phyloP scores from a whole-genome alignment of 1,284 basidiomycete genomes.

The Crocinoboletus sp. region DNA sequence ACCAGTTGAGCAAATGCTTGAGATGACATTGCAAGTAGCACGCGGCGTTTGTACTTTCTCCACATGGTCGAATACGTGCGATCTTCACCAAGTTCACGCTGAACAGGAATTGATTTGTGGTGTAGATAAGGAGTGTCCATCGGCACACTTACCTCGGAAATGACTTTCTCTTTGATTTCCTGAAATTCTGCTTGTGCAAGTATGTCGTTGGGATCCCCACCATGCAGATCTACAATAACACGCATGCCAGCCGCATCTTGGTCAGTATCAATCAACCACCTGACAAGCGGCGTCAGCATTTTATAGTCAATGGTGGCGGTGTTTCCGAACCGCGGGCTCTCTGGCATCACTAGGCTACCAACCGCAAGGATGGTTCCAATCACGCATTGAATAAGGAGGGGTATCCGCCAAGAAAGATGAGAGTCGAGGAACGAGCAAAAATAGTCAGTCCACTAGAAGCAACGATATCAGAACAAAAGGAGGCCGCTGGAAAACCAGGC shows the following conservation, averaged over 20 bases:
- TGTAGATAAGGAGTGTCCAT: background rate
- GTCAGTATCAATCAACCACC: slow-evolving; percentile 92
- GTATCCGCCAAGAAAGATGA: slow-evolving; percentile 80
- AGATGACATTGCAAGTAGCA: slow-evolving; percentile 95
- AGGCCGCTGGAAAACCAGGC: slow-evolving; percentile 28
- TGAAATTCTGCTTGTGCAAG: slow-evolving; percentile 82
- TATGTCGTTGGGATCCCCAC: slow-evolving; percentile 71
- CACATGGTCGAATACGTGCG: slow-evolving; percentile 86
- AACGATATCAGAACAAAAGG: background rate
- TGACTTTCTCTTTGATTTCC: slow-evolving; percentile 90
- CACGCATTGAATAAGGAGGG: slow-evolving; percentile 83
- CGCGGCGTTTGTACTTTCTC: slow-evolving; percentile 83
- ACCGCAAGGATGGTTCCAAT: slow-evolving; percentile 82
- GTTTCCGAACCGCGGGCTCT: slow-evolving; percentile 73
- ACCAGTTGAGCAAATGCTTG: slow-evolving; percentile 95
- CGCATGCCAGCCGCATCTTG: slow-evolving; percentile 82
- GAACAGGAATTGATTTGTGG: slow-evolving; percentile 9
- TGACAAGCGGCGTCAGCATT: slow-evolving; percentile 27
- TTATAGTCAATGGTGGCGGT: background rate
- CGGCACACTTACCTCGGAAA: slow-evolving; percentile 59
- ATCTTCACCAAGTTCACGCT: slow-evolving; percentile 74
- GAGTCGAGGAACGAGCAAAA: slow-evolving; percentile 86
- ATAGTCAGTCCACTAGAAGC: slow-evolving; percentile 86
- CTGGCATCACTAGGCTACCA: slow-evolving; percentile 87
- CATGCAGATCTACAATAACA: slow-evolving; percentile 90